Percentiles rank a stretch among this genome's conserved stretches.
Conservation (phyloP, 2,329 filamentous ascomycete genomes). For the Chaetothyriales sp. region DNA sequence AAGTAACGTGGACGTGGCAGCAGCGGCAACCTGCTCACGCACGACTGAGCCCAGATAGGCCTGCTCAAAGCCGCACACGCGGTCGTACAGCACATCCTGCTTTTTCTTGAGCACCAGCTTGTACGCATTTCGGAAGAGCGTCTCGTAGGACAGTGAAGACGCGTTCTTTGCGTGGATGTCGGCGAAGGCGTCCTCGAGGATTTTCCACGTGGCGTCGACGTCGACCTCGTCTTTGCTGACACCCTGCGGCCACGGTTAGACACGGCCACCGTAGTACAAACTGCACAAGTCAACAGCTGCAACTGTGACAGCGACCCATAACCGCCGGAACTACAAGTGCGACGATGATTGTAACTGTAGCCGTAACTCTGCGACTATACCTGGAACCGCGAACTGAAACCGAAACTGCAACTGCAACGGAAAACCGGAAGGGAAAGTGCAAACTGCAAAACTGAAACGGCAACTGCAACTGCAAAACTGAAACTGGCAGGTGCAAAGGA, state of each 20-base stretch:
- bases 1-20: conserved; percentile 57
- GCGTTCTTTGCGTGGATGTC: conserved; percentile 91
- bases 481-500: not conserved
- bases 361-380: too few species aligned
- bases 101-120: conserved; percentile 84
- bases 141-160: conserved; percentile 80
- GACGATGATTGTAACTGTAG: not conserved
- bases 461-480: too few species aligned
- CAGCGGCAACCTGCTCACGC: conserved; percentile 50
- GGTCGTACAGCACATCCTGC: conserved; percentile 64
- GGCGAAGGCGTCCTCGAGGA: conserved; percentile 57
- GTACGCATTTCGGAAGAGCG: conserved; percentile 85
- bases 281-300: not conserved
- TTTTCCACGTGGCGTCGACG: conserved; percentile 73
- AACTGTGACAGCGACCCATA: too few species aligned
- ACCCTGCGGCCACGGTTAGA: conserved; percentile 29
- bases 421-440: too few species aligned
- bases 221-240: conserved; percentile 49
- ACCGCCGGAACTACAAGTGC: not conserved
- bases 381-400: too few species aligned
- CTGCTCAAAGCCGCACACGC: conserved; percentile 66
- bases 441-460: too few species aligned
- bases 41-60: conserved; percentile 65
- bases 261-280: not conserved
- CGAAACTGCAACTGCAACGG: too few species aligned